Evolutionary conservation across 1,139 yeast species (phyloP), one percentile per base, ranked within the genome.

Genomic region (Tardiomyces digboiensis): DNA sequence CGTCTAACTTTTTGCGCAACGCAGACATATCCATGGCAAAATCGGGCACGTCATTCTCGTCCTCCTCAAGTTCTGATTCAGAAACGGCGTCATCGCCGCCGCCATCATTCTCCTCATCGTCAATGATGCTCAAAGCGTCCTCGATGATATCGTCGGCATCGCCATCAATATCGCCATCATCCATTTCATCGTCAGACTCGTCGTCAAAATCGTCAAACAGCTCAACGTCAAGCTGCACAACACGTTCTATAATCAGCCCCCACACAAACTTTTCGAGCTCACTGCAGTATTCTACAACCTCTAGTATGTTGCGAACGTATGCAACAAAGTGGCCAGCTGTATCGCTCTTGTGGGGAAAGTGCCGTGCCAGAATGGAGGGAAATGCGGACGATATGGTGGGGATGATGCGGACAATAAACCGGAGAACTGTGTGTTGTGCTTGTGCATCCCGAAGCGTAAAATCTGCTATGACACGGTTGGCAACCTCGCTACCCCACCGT

Each of bases 181-280:
- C 82, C 37, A 80, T 82, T 40, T 78, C 76, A 47, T 80, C 86
- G 45, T 85, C 95, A 57, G 86, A 95, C 45, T 82, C 68, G 52
- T 86, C 95, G 53, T 86, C 95, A 49, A 85, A 65, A 56, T 84
- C 94, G 56, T 86, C 88, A 58, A 87, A 96, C 48, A 89, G 70
- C 62, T 88, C 97, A n/a, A 89, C 96, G 64, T 91, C 98, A 39
- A 91, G 70, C 53, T 87, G 85, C 49, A 91, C 87, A 45, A 86
- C 74, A 51, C 80, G 76, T 61, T 89, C 96, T 39, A 87, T 68
- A 19, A 89, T 71, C 46, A 86, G 65, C 22, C 82, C 82, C 97
- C 97, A 89, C 7, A 85, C 72, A 44, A 78, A 77, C 52, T 76
- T 75, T 41, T 56, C 57, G 50, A 87, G 67, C 54, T 87, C 96